These are phyloP conservation scores for Penicillium concentricum DNA, from an alignment of 2,329 filamentous ascomycete genomes.

Conservation along the genomic window DNA sequence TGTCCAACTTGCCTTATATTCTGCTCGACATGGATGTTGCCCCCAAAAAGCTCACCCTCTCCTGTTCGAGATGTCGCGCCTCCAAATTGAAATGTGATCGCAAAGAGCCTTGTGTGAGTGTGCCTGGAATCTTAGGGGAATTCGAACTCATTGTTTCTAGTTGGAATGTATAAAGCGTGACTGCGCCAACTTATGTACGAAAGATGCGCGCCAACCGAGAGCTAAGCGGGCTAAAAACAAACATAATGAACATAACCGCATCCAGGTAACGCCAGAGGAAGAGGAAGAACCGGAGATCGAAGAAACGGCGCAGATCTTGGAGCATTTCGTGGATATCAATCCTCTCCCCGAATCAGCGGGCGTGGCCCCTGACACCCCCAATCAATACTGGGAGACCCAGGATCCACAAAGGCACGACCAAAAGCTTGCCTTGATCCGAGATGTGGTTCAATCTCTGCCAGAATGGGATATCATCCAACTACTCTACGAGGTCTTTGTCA, in stretches of 20 bases:
- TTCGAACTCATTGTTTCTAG: neutral
- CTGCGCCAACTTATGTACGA: neutral
- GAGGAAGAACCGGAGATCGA: neutral
- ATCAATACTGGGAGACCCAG: neutral
- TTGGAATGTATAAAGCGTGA: neutral
- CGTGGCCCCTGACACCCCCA: neutral
- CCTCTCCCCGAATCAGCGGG: neutral
- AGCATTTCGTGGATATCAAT: neutral
- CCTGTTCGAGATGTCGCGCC: neutral
- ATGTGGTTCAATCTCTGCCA: neutral
- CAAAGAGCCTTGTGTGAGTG: neutral
- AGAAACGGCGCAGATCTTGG: neutral
- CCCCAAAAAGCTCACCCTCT: neutral
- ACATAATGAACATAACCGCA: neutral
- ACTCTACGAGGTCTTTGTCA: conserved; percentile 10
- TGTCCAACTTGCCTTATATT: neutral
- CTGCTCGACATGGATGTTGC: neutral
- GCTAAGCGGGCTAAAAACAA: neutral
- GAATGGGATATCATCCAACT: neutral
- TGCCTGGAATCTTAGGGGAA: neutral
- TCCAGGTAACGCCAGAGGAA: neutral
- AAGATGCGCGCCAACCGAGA: neutral
- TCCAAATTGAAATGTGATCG: neutral
- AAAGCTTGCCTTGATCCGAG: neutral
- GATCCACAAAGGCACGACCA: neutral